phyloP scores from a whole-genome alignment of 305 asterid genomes.

The Fraxinus latifolia region DNA sequence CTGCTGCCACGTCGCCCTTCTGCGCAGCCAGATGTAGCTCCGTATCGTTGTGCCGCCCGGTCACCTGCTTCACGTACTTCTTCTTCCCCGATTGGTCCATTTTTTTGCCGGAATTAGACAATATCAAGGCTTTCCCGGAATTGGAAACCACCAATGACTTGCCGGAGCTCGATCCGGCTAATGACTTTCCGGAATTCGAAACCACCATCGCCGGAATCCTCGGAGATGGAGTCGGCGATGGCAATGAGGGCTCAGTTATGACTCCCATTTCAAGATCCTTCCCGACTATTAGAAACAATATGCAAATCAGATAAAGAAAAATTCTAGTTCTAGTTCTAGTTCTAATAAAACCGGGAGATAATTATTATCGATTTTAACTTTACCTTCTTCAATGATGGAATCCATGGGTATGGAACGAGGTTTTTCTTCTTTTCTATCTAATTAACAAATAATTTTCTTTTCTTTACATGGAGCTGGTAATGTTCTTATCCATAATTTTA shows the following conservation, averaged over 20 bases:
- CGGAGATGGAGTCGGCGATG: background rate
- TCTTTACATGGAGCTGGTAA: background rate
- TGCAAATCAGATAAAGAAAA: background rate
- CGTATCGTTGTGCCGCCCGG: conserved; percentile 90
- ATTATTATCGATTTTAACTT: background rate
- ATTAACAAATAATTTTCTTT: background rate
- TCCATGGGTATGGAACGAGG: conserved; percentile 6
- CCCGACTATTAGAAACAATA: background rate
- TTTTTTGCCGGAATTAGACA: conserved; percentile 72
- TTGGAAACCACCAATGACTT: background rate
- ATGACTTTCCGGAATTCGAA: background rate
- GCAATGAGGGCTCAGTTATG: background rate
- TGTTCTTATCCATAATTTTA: background rate
- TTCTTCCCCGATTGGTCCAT: conserved; percentile 88
- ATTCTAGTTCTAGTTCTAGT: background rate
- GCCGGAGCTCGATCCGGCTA: background rate
- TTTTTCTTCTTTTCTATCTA: background rate
- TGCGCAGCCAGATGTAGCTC: conserved; percentile 97
- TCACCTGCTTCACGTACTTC: conserved; percentile 95
- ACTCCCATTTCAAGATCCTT: conserved; percentile 1
- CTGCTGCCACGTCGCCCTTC: conserved; percentile 72
- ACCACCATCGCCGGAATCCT: background rate
- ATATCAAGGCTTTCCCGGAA: conserved; percentile 35
- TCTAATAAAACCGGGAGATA: background rate
- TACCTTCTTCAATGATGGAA: conserved; percentile 23